Percentiles rank a stretch among this genome's conserved stretches.
Evolutionary conservation across 768 basidiomycete genomes (phyloP).

Genomic region (Tephrocybe sp.): DNA sequence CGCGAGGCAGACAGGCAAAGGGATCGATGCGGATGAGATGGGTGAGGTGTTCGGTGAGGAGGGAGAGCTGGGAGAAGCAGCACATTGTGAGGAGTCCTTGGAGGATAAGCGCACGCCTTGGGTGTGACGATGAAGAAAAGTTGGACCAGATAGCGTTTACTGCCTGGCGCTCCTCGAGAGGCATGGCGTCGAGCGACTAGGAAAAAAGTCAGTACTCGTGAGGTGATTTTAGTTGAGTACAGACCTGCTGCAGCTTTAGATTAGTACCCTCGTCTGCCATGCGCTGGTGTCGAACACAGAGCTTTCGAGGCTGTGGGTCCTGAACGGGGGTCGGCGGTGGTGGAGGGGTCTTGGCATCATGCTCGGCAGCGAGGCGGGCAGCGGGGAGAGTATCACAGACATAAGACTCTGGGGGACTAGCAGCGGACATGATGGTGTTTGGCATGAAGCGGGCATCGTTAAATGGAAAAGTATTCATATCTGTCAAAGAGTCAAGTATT

Average conservation of each 20-base stretch:
- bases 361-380: slow-evolving; percentile 45
- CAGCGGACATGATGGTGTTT: slow-evolving; percentile 24
- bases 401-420: slow-evolving; percentile 34
- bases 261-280: slow-evolving; percentile 97
- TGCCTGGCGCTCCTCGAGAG: slow-evolving; percentile 80
- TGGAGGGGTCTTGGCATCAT: slow-evolving; percentile 9
- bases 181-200: slow-evolving; percentile 91
- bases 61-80: slow-evolving; percentile 97
- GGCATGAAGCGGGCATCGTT: too few relatives aligned
- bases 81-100: slow-evolving; percentile 98
- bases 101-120: slow-evolving; percentile 89
- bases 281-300: slow-evolving; percentile 91
- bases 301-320: slow-evolving; percentile 60
- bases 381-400: slow-evolving; percentile 76
- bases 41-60: slow-evolving; percentile 88
- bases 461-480: too few relatives aligned
- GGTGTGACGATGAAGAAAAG: slow-evolving; percentile 93
- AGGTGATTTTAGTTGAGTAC: slow-evolving; percentile 21
- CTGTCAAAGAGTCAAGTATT: too few relatives aligned
- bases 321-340: slow-evolving; percentile 26
- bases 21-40: slow-evolving; percentile 97
- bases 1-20: slow-evolving; percentile 86
- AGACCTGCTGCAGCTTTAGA: slow-evolving; percentile 85
- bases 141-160: slow-evolving; percentile 95
- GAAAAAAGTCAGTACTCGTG: slow-evolving; percentile 1